phyloP scores from a whole-genome alignment of 305 asterid genomes.

The Galium porrigens region DNA sequence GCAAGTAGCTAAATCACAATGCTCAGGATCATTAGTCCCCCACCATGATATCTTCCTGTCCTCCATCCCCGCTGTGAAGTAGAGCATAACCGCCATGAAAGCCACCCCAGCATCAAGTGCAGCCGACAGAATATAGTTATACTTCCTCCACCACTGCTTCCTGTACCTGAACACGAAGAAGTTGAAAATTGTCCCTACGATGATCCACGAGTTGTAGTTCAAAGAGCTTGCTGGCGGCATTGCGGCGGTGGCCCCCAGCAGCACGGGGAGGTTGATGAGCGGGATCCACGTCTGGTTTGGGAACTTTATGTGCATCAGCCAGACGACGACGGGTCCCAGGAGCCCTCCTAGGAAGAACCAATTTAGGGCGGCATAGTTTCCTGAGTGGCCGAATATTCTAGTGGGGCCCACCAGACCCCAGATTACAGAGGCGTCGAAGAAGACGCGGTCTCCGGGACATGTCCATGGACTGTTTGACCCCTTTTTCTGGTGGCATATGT shows the following conservation, averaged over 20 bases:
- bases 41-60: constrained; percentile 38
- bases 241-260: constrained; percentile 57
- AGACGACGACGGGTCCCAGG: constrained; percentile 48
- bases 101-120: constrained; percentile 69
- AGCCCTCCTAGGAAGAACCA: constrained; percentile 66
- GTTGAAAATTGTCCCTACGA: constrained; percentile 56
- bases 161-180: constrained; percentile 49
- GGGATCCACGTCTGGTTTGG: constrained; percentile 50
- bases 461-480: constrained; percentile 66
- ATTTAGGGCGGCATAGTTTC: constrained; percentile 57
- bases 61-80: constrained; percentile 44
- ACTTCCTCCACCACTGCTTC: constrained; percentile 77
- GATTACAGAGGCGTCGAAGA: constrained; percentile 68
- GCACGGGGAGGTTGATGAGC: constrained; percentile 66
- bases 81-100: constrained; percentile 62
- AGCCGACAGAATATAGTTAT: constrained; percentile 64
- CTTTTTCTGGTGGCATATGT: constrained; percentile 44
- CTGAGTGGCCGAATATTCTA: constrained; percentile 46
- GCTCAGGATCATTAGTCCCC: constrained; percentile 53
- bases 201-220: constrained; percentile 66
- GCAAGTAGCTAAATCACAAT: constrained; percentile 53
- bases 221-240: constrained; percentile 67
- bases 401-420: constrained; percentile 75
- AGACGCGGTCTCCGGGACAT: constrained; percentile 48
- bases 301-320: constrained; percentile 40